Evolutionary conservation across 1,284 basidiomycete species (phyloP).

Genomic region (Irpex rosettiformis): DNA sequence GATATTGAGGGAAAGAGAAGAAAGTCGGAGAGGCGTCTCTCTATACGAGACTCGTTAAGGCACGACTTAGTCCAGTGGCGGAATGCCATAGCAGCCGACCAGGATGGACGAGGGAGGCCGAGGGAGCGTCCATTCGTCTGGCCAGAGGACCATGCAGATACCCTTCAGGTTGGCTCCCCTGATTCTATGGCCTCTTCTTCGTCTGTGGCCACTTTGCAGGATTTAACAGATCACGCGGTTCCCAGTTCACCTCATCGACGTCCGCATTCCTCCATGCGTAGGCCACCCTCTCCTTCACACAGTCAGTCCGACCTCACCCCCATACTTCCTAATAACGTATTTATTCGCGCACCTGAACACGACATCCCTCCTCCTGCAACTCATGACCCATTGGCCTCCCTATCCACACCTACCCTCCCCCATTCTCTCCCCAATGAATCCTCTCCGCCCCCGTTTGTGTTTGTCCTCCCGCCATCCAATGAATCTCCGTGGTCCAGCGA

Average conservation of each 20-base stretch:
- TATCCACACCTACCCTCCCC: conserved; percentile 18
- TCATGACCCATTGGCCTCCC: conserved; percentile 19
- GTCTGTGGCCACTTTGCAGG: conserved; percentile 26
- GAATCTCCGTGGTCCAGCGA: conserved; percentile 70
- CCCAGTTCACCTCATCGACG: conserved; percentile 17
- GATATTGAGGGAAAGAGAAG: conserved; percentile 33
- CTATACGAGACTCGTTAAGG: conserved; percentile 36
- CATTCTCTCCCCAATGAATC: conserved; percentile 20
- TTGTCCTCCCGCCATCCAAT: conserved; percentile 21
- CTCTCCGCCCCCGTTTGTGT: conserved; percentile 30
- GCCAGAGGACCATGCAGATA: conserved; percentile 20
- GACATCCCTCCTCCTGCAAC: conserved; percentile 22
- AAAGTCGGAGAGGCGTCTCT: conserved; percentile 35
- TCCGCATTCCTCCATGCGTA: conserved; percentile 44
- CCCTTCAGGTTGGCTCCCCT: conserved; percentile 21
- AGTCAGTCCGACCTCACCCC: conserved; percentile 29
- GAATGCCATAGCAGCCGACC: conserved; percentile 38
- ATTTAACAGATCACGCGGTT: conserved; percentile 13
- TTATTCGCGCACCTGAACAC: conserved; percentile 19
- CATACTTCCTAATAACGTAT: conserved; percentile 10
- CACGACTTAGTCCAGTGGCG: conserved; percentile 49
- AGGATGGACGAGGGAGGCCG: conserved; percentile 51
- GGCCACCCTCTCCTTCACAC: conserved; percentile 38
- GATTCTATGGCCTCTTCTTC: conserved; percentile 25
- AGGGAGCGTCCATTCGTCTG: conserved; percentile 39